A percentile compares a stretch with the other conserved stretches of the same genome.
phyloP scores from a whole-genome alignment of 2,329 filamentous ascomycete genomes.

The Ophidiomyces ophidiicola region DNA sequence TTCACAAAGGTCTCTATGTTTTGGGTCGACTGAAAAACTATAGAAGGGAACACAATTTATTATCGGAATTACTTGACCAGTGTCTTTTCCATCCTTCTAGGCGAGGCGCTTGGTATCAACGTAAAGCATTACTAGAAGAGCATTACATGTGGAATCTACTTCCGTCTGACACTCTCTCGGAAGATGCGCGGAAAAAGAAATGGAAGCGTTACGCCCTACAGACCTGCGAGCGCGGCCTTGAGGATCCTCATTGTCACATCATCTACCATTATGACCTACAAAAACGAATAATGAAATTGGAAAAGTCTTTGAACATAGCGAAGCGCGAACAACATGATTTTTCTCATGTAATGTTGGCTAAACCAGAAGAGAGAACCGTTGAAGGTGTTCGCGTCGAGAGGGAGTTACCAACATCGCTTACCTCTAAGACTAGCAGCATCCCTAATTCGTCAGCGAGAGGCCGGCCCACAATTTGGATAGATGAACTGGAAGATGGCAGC shows the following conservation, averaged over 20 bases:
- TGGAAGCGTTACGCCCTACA: constrained; percentile 66
- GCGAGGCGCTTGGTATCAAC: constrained; percentile 87
- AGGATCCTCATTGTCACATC: constrained; percentile 79
- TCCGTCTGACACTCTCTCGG: constrained; percentile 35
- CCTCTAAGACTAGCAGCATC: constrained; percentile 14
- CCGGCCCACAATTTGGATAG: constrained; percentile 69
- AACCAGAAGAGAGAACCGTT: constrained; percentile 62
- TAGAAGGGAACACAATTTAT: constrained; percentile 58
- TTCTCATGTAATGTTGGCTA: constrained; percentile 64
- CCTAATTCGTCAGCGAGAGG: constrained; percentile 22
- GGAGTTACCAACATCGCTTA: constrained; percentile 25
- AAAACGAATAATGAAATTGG: constrained; percentile 83
- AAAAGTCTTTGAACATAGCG: constrained; percentile 68
- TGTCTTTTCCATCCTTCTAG: constrained; percentile 73
- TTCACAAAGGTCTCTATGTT: constrained; percentile 73
- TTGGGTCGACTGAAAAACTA: constrained; percentile 75
- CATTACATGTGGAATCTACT: constrained; percentile 70
- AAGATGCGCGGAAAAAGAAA: constrained; percentile 59
- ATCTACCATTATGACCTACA: constrained; percentile 92
- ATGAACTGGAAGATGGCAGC: constrained; percentile 54
- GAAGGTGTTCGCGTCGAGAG: constrained; percentile 66
- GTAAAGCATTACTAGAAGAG: constrained; percentile 86
- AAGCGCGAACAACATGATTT: constrained; percentile 88
- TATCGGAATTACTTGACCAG: constrained; percentile 66
- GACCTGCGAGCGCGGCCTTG: constrained; percentile 76